Percentiles rank a stretch among this genome's conserved stretches.
Evolutionary conservation across 2,329 filamentous ascomycete genomes (phyloP).

Genomic region (Xenoacremonium recifei): DNA sequence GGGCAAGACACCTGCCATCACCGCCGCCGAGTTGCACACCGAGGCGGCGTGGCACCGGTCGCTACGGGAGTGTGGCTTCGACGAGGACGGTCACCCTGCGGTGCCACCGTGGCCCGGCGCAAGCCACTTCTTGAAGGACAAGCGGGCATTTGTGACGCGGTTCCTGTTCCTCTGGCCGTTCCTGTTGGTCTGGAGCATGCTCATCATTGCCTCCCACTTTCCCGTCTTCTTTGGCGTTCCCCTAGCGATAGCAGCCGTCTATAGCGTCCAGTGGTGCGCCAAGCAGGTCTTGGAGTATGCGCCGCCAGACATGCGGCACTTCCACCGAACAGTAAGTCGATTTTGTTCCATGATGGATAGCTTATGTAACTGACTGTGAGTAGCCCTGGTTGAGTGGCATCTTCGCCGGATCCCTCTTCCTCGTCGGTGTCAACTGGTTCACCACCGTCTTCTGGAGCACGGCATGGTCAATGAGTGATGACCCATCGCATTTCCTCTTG

Average conservation of each 20-base stretch:
- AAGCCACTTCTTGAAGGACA: slow-evolving; percentile 72
- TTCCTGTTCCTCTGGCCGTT: slow-evolving; percentile 93
- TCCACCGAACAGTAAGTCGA: slow-evolving; percentile 77
- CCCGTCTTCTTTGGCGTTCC: slow-evolving; percentile 77
- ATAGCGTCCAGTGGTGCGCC: slow-evolving; percentile 72
- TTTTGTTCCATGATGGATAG: background rate
- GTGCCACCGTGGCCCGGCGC: slow-evolving; percentile 70
- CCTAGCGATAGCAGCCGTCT: slow-evolving; percentile 62
- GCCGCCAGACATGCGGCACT: slow-evolving; percentile 81
- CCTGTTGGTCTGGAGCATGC: slow-evolving; percentile 65
- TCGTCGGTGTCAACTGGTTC: slow-evolving; percentile 75
- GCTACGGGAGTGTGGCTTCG: slow-evolving; percentile 80
- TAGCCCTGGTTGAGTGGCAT: slow-evolving; percentile 92
- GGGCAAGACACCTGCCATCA: slow-evolving; percentile 85
- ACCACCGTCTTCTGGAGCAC: slow-evolving; percentile 52
- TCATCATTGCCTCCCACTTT: slow-evolving; percentile 72
- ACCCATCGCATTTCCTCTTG: slow-evolving; percentile 58
- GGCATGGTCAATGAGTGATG: slow-evolving; percentile 13
- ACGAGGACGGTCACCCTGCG: slow-evolving; percentile 71
- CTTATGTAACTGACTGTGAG: background rate
- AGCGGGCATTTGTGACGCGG: slow-evolving; percentile 73
- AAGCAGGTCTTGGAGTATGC: slow-evolving; percentile 78
- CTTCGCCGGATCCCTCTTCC: slow-evolving; percentile 83
- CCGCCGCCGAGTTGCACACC: slow-evolving; percentile 89
- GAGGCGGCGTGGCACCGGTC: slow-evolving; percentile 78